phyloP scores from a whole-genome alignment of 192 early-diverging fungal species.

The Coemansia interrupta region DNA sequence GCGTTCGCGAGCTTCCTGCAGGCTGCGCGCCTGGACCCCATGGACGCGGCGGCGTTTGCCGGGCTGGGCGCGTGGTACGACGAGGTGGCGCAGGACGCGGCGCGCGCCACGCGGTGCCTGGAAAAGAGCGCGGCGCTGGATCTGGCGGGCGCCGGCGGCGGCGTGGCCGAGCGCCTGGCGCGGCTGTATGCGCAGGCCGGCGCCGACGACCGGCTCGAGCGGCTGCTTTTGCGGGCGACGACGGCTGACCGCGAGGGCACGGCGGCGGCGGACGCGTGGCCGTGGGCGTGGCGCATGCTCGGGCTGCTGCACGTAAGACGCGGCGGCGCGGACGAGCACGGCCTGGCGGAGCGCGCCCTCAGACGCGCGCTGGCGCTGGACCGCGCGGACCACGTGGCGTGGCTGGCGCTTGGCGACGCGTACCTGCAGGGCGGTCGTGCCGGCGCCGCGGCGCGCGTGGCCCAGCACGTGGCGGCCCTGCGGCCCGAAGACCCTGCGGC shows the following conservation, averaged over 20 bases:
- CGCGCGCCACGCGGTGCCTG: slow-evolving; percentile 56
- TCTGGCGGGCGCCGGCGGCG: slow-evolving; percentile 63
- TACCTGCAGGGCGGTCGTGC: slow-evolving; percentile 65
- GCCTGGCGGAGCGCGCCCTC: slow-evolving; percentile 64
- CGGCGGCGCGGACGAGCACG: slow-evolving; percentile 19
- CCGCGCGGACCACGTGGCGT: slow-evolving; percentile 59
- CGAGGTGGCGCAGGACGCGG: slow-evolving; percentile 52
- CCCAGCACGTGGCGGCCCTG: slow-evolving; percentile 65
- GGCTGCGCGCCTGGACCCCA: slow-evolving; percentile 1
- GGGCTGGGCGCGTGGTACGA: slow-evolving; percentile 66
- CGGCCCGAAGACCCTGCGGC: slow-evolving; percentile 47
- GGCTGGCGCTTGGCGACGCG: slow-evolving; percentile 79
- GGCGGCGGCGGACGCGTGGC: slow-evolving; percentile 43
- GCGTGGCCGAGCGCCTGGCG: slow-evolving; percentile 63
- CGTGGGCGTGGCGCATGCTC: slow-evolving; percentile 77
- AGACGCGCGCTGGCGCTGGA: slow-evolving; percentile 79
- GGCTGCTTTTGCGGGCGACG: slow-evolving; percentile 20
- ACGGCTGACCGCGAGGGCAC: slow-evolving; percentile 27
- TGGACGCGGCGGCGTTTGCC: slow-evolving; percentile 54
- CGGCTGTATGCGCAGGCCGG: slow-evolving; percentile 59
- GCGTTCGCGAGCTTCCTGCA: slow-evolving; percentile 56
- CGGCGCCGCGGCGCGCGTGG: slow-evolving; percentile 54
- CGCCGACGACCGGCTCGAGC: slow-evolving; percentile 39
- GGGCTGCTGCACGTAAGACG: slow-evolving; percentile 66
- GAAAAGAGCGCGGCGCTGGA: slow-evolving; percentile 55